phyloP scores from a whole-genome alignment of 2,329 filamentous ascomycete species.

The Penicillium italicum region DNA sequence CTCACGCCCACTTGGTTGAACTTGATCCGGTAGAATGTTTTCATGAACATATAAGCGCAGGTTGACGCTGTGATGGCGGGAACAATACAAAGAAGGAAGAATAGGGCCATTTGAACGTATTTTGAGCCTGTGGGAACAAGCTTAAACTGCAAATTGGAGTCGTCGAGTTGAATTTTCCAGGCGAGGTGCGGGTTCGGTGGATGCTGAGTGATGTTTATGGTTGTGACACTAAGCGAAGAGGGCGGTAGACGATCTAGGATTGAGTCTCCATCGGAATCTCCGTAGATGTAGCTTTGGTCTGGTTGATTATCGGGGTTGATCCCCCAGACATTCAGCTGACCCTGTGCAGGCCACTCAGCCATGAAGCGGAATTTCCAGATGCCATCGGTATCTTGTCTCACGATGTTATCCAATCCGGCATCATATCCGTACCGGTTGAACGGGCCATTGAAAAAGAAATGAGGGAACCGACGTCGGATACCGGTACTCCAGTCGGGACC shows the following conservation, averaged over 20 bases:
- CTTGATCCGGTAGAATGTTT: slow-evolving; percentile 61
- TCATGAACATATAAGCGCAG: slow-evolving; percentile 56
- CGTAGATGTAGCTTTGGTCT: slow-evolving; percentile 57
- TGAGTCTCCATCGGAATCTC: slow-evolving; percentile 59
- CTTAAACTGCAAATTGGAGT: slow-evolving; percentile 51
- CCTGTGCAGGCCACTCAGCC: slow-evolving; percentile 60
- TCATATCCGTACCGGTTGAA: slow-evolving; percentile 65
- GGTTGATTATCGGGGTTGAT: slow-evolving; percentile 61
- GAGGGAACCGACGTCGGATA: slow-evolving; percentile 54
- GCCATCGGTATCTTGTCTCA: slow-evolving; percentile 50
- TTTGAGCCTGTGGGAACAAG: slow-evolving; percentile 54
- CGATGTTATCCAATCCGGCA: slow-evolving; percentile 53
- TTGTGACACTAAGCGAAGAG: slow-evolving; percentile 52
- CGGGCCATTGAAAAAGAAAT: slow-evolving; percentile 59
- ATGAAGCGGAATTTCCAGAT: slow-evolving; percentile 60
- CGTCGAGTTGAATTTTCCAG: slow-evolving; percentile 55
- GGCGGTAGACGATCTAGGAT: slow-evolving; percentile 61
- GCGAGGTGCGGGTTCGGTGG: slow-evolving; percentile 55
- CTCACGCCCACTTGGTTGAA: slow-evolving; percentile 57
- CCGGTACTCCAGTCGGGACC: slow-evolving; percentile 35
- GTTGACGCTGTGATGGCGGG: slow-evolving; percentile 51
- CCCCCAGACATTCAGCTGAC: slow-evolving; percentile 65
- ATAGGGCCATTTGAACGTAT: slow-evolving; percentile 53
- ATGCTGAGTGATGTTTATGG: slow-evolving; percentile 57
- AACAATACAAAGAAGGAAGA: slow-evolving; percentile 52